Conservation (phyloP, 2,329 filamentous ascomycete genomes). For the Clarireedia sp. region DNA sequence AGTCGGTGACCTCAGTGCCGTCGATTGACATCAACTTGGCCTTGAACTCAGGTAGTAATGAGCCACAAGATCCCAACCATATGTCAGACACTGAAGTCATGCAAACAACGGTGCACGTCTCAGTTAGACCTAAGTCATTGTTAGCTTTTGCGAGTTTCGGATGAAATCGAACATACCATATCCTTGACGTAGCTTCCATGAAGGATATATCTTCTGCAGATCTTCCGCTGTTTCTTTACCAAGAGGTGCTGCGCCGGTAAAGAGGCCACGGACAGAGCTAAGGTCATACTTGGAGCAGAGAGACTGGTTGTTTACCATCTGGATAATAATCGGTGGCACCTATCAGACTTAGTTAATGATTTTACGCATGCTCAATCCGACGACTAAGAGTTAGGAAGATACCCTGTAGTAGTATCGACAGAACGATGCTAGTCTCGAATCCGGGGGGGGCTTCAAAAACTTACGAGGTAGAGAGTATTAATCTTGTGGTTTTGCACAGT, state of each 20-base stretch:
- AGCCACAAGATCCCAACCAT: conserved; percentile 64
- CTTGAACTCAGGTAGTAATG: conserved; percentile 55
- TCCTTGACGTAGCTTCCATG: conserved; percentile 59
- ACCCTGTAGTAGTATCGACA: too few species aligned
- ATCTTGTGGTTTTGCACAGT: conserved; percentile 65
- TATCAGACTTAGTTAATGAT: conserved; percentile 22
- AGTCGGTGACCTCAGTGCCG: conserved; percentile 58
- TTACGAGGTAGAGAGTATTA: conserved; percentile 55
- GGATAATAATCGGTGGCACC: conserved; percentile 77
- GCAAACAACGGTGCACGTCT: conserved; percentile 64
- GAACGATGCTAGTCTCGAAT: too few species aligned
- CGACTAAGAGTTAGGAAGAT: too few species aligned
- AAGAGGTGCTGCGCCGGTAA: conserved; percentile 71
- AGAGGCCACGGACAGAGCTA: conserved; percentile 55
- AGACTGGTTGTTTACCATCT: conserved; percentile 58
- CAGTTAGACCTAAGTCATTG: conserved; percentile 54
- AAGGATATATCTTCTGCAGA: conserved; percentile 52
- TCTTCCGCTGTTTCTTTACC: conserved; percentile 65
- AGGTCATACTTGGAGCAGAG: conserved; percentile 61
- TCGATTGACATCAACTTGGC: conserved; percentile 60
- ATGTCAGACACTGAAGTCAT: conserved; percentile 55
- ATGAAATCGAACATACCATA: conserved; percentile 45
- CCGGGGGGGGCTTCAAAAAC: conserved; percentile 18
- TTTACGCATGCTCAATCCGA: not conserved
- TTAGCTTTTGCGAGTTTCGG: not conserved